Percentiles rank a stretch among this genome's conserved stretches.
These are phyloP conservation scores for Skeletonema grethae DNA, from an alignment of 108 stramenopile genomes.

Conservation along the genomic window DNA sequence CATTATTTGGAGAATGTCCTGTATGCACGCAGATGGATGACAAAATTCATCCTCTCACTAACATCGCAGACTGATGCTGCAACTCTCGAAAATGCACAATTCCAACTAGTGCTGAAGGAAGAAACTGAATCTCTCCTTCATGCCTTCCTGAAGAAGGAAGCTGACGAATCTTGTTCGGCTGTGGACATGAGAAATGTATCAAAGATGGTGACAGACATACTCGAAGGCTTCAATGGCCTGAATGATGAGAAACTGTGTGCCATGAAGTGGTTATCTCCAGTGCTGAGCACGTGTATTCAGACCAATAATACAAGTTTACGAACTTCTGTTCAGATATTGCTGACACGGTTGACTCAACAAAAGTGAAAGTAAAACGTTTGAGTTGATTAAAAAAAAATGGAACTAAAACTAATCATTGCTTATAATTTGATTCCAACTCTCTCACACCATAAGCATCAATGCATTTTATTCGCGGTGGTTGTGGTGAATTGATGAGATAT, in stretches of 20 bases:
- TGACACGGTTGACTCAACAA: conserved; percentile 30
- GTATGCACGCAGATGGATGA: conserved; percentile 78
- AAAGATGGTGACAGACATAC: conserved; percentile 46
- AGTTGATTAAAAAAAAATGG: background rate
- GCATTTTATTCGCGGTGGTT: conserved; percentile 79
- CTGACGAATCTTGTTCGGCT: conserved; percentile 37
- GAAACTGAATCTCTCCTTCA: conserved; percentile 65
- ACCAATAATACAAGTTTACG: conserved; percentile 50
- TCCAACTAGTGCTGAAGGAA: conserved; percentile 68
- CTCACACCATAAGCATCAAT: conserved; percentile 50
- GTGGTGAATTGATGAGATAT: conserved; percentile 75
- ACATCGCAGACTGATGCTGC: conserved; percentile 40
- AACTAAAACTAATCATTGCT: background rate
- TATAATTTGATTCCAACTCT: conserved; percentile 13
- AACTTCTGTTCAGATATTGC: conserved; percentile 52
- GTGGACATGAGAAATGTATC: conserved; percentile 50
- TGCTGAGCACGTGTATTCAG: conserved; percentile 56
- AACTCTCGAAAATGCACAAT: conserved; percentile 37
- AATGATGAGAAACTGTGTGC: conserved; percentile 45
- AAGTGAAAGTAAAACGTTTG: background rate
- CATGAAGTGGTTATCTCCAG: conserved; percentile 53
- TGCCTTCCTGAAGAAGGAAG: conserved; percentile 68
- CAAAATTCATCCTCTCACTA: conserved; percentile 60
- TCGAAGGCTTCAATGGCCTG: conserved; percentile 47
- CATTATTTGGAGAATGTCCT: conserved; percentile 78